phyloP scores from a whole-genome alignment of 129 eudicot genomes.

The Flaveria bidentis region DNA sequence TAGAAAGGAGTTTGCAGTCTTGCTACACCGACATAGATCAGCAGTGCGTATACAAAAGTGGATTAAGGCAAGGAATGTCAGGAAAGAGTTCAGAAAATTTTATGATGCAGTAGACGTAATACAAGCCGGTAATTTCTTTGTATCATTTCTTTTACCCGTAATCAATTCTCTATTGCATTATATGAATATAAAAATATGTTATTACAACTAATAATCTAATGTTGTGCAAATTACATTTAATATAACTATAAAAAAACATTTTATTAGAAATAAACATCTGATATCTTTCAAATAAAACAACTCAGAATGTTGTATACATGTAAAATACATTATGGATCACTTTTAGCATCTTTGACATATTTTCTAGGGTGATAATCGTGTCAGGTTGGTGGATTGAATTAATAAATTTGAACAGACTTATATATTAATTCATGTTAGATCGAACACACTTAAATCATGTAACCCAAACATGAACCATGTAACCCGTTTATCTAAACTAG shows the following conservation, averaged over 20 bases:
- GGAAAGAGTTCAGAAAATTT: constrained; percentile 48
- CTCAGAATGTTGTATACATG: background rate
- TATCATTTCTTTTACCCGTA: constrained; percentile 2
- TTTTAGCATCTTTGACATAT: background rate
- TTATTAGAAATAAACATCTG: background rate
- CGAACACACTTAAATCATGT: background rate
- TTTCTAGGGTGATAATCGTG: background rate
- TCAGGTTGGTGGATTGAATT: background rate
- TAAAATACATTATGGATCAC: background rate
- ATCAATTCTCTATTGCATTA: background rate
- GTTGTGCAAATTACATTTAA: too few species aligned
- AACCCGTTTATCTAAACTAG: background rate
- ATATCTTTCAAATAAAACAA: background rate
- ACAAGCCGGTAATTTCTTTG: constrained; percentile 61
- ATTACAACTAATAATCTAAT: background rate
- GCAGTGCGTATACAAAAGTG: constrained; percentile 68
- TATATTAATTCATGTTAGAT: background rate
- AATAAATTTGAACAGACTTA: background rate
- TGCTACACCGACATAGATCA: constrained; percentile 65
- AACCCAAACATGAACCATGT: background rate
- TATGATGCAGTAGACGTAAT: constrained; percentile 51
- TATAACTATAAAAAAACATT: background rate
- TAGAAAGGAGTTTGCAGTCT: constrained; percentile 60
- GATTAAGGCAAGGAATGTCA: constrained; percentile 46
- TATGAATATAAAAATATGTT: background rate